phyloP scores from a whole-genome alignment of 1,284 basidiomycete species.

The Fomitopsis schrenkii region DNA sequence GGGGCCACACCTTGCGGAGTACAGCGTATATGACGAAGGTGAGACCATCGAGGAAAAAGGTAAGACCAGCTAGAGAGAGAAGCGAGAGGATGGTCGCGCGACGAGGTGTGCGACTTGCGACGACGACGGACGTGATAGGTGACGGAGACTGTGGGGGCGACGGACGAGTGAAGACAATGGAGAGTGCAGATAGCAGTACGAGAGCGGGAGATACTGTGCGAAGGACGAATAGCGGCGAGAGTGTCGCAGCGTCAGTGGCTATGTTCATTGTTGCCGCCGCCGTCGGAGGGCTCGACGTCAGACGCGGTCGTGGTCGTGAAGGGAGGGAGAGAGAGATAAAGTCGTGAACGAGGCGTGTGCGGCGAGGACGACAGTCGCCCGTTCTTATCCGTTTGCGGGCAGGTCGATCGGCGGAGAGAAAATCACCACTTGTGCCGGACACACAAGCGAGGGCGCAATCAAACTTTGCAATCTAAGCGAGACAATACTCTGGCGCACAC shows the following conservation, averaged over 20 bases:
- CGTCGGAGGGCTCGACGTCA: constrained; percentile 28
- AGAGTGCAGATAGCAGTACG: constrained; percentile 55
- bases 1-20: constrained; percentile 60
- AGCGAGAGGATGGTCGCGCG: constrained; percentile 66
- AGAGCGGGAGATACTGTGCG: constrained; percentile 61
- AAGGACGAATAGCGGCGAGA: constrained; percentile 44
- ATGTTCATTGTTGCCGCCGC: constrained; percentile 22
- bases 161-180: constrained; percentile 50
- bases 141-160: constrained; percentile 47
- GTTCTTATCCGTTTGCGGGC: constrained; percentile 17
- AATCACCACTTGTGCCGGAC: neutral
- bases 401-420: constrained; percentile 1
- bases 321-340: constrained; percentile 18
- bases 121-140: constrained; percentile 72
- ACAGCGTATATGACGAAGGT: constrained; percentile 63
- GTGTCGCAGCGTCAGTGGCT: constrained; percentile 10
- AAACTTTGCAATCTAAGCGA: neutral
- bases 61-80: constrained; percentile 68
- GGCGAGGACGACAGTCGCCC: constrained; percentile 19
- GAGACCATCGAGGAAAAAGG: constrained; percentile 84
- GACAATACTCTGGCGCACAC: neutral
- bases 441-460: constrained; percentile 1
- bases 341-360: constrained; percentile 13
- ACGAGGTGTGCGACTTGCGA: constrained; percentile 66
- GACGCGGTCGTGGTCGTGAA: constrained; percentile 26